Evolutionary conservation across 805 yeast genomes (phyloP).

Genomic region (Wickerhamomyces sydowiorum): DNA sequence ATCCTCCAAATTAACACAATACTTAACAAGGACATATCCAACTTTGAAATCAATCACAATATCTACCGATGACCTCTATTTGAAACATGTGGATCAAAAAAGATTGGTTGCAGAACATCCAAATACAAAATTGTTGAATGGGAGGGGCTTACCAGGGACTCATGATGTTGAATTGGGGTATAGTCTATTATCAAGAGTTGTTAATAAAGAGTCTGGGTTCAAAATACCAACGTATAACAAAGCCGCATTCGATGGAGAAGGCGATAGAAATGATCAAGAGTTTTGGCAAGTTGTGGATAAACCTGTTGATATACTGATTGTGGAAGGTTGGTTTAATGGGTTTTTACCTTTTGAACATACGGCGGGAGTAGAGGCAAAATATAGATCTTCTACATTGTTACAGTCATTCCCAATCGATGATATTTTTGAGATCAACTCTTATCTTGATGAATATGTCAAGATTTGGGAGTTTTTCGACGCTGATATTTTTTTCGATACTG

Average conservation of each 20-base stretch:
- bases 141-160: slow-evolving; percentile 92
- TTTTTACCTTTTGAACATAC: slow-evolving; percentile 39
- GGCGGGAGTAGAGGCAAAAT: slow-evolving; percentile 11
- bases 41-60: slow-evolving; percentile 37
- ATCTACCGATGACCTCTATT: slow-evolving; percentile 85
- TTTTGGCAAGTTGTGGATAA: slow-evolving; percentile 33
- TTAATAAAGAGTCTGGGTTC: slow-evolving; percentile 22
- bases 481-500: slow-evolving; percentile 59
- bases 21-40: slow-evolving; percentile 31
- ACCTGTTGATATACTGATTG: slow-evolving; percentile 58
- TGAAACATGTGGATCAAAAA: slow-evolving; percentile 57
- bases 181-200: slow-evolving; percentile 28
- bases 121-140: slow-evolving; percentile 54
- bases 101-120: slow-evolving; percentile 32
- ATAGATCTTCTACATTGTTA: slow-evolving; percentile 17
- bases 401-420: slow-evolving; percentile 22
- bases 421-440: slow-evolving; percentile 41
- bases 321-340: slow-evolving; percentile 97
- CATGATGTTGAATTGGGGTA: slow-evolving; percentile 53
- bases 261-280: slow-evolving; percentile 53
- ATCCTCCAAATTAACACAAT: slow-evolving; percentile 33
- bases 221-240: slow-evolving; percentile 74
- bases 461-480: slow-evolving; percentile 55
- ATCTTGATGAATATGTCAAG: slow-evolving; percentile 42
- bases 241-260: slow-evolving; percentile 62